These are phyloP conservation scores for Asterophora lycoperdoides DNA, from an alignment of 768 basidiomycete genomes.

Conservation along the genomic window DNA sequence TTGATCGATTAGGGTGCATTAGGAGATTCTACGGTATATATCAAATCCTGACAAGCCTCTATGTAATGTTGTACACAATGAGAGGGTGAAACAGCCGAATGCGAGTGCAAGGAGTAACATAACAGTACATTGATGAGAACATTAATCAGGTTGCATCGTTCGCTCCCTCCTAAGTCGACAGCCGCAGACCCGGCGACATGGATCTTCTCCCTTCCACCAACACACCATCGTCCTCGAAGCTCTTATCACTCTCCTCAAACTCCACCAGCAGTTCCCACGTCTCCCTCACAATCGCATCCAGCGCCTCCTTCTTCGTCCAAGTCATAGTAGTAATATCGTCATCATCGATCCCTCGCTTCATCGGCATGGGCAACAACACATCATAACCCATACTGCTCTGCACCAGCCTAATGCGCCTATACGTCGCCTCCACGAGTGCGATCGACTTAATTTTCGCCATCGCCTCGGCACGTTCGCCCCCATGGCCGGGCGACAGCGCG, in stretches of 20 bases:
- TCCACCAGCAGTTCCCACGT: constrained; percentile 56
- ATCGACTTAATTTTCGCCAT: constrained; percentile 45
- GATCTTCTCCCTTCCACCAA: constrained; percentile 18
- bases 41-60: too few relatives aligned
- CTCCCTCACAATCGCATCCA: constrained; percentile 51
- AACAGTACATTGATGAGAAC: too few relatives aligned
- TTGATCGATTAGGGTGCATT: too few relatives aligned
- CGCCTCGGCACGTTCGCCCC: constrained; percentile 17
- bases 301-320: constrained; percentile 53
- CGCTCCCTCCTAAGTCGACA: background rate
- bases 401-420: constrained; percentile 55
- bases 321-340: constrained; percentile 35
- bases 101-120: too few relatives aligned
- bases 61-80: constrained; percentile 1
- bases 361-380: constrained; percentile 45
- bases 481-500: constrained; percentile 25
- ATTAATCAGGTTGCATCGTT: too few relatives aligned
- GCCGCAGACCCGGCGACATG: constrained; percentile 2
- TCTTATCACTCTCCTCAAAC: constrained; percentile 39
- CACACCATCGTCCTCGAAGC: constrained; percentile 26
- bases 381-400: constrained; percentile 65
- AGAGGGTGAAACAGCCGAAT: background rate
- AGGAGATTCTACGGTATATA: too few relatives aligned
- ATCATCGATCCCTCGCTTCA: constrained; percentile 23
- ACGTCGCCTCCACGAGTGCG: constrained; percentile 52